Evolutionary conservation across 768 basidiomycete genomes (phyloP), one percentile per base, ranked within the genome.

Genomic region (Leccinum pellstonianum): DNA sequence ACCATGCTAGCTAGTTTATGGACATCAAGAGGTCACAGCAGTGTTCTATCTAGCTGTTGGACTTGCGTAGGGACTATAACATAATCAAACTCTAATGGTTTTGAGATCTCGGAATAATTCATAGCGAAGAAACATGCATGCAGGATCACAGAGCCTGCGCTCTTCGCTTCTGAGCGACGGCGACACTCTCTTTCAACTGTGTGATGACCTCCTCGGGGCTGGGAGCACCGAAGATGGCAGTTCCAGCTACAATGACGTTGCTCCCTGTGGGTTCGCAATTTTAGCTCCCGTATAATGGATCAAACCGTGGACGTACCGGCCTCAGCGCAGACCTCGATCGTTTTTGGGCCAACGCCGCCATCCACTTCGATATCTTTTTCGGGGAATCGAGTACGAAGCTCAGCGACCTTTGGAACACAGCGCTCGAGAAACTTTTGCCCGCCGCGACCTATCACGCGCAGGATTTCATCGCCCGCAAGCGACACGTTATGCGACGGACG

Each of bases 161-260:
- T 56, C 69, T 64, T 63, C 75, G 83, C 19, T 80, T 83, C 70
- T 89, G 89, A 15, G 87, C 91, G 21, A 81, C 74, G 62, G 86
- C 81, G 35, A 96, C 87, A 21, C 82, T 80, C 37, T 81, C 77
- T 75, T 91, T 93, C 41, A 98, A 76, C 8, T 79, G 70, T 47
- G 81, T 66, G 54, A 98, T 97, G 52, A 95, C 92, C 41, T 83
- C 76, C 48, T 86, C 86, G 0, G 97, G 91, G 67, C 87, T 80
- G n/a, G 81, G 68, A 2, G 94, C 87, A 46, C 83, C 84, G 69
- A 98, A 98, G 61, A 99, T 90, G 6, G 96, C 95, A 7, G 95
- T 98, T 12, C 97, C 97, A 12, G 97, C 95, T 29, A 99, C 97
- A 55, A 98, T 93, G 64, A 99, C 95, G 69, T 99, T 99, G 76